A percentile compares a stretch with the other conserved stretches of the same genome.
These are phyloP conservation scores for Botrytis aclada DNA, from an alignment of 2,329 filamentous ascomycete species.

Conservation along the genomic window DNA sequence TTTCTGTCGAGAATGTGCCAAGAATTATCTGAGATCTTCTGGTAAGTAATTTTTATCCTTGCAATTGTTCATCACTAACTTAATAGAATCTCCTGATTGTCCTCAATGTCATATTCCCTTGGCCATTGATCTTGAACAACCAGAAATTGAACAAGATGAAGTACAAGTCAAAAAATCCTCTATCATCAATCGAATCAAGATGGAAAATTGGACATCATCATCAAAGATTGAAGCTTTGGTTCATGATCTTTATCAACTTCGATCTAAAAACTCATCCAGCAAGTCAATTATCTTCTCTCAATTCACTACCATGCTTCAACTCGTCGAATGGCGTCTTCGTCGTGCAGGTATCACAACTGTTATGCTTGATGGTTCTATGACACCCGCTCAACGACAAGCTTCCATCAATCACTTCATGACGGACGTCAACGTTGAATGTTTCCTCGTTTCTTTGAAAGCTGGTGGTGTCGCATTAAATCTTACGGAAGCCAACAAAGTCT, in stretches of 20 bases:
- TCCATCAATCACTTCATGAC: constrained; percentile 97
- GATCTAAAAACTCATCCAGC: constrained; percentile 87
- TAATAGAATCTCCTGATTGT: constrained; percentile 63
- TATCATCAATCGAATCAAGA: constrained; percentile 97
- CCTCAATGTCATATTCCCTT: constrained; percentile 89
- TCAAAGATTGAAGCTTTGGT: constrained; percentile 97
- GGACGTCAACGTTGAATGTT: constrained; percentile 90
- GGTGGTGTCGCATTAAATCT: constrained; percentile 94
- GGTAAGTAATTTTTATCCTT: constrained; percentile 47
- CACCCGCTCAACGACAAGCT: constrained; percentile 84
- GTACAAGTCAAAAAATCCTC: constrained; percentile 85
- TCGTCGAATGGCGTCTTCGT: constrained; percentile 94
- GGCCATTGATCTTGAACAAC: constrained; percentile 89
- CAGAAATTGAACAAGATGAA: constrained; percentile 91
- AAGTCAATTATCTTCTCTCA: constrained; percentile 98
- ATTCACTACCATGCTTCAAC: constrained; percentile 94
- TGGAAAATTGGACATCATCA: constrained; percentile 97
- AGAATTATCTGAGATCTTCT: constrained; percentile 75
- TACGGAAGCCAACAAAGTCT: constrained; percentile 90
- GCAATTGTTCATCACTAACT: constrained; percentile 20
- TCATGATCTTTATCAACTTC: constrained; percentile 87
- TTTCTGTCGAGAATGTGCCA: constrained; percentile 79
- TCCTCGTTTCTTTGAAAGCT: constrained; percentile 92
- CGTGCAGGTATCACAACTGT: constrained; percentile 97
- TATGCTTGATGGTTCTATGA: constrained; percentile 98